These are phyloP conservation scores for Kazachstania viticola DNA, from an alignment of 805 yeast genomes.

Conservation along the genomic window DNA sequence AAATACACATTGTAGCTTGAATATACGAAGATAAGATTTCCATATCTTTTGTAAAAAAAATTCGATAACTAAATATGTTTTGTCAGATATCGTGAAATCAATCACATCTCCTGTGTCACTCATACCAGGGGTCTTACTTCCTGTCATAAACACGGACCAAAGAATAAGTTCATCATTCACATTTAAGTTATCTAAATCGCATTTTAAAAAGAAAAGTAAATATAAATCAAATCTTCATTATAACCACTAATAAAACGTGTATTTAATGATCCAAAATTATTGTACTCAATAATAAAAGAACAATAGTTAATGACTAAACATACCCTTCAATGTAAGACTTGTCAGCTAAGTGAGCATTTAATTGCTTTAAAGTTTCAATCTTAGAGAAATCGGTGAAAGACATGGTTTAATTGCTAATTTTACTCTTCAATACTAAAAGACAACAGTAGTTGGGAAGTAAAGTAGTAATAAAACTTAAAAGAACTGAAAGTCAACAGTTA, in stretches of 20 bases:
- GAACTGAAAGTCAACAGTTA: background rate
- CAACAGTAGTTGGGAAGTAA: too few relatives aligned
- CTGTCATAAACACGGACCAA: constrained; percentile 47
- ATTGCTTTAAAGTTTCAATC: constrained; percentile 58
- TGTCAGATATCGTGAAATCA: constrained; percentile 32
- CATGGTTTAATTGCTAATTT: constrained; percentile 29
- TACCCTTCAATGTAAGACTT: constrained; percentile 95
- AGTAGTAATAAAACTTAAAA: background rate
- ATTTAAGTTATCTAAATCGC: too few relatives aligned
- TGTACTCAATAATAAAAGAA: background rate
- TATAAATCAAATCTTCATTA: background rate
- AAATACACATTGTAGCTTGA: background rate
- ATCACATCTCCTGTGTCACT: constrained; percentile 50
- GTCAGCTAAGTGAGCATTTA: constrained; percentile 80
- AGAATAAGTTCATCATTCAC: constrained; percentile 10
- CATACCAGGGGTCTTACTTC: constrained; percentile 94
- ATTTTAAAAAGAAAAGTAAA: background rate
- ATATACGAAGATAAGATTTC: too few relatives aligned
- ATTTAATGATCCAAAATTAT: too few relatives aligned
- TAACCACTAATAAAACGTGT: background rate
- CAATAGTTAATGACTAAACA: constrained; percentile 28
- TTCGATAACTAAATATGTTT: background rate
- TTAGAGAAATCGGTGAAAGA: constrained; percentile 75
- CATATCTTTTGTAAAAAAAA: background rate
- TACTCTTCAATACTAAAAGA: background rate